Conservation (phyloP, 768 basidiomycete species). For the Leucocoprinus leucothites region DNA sequence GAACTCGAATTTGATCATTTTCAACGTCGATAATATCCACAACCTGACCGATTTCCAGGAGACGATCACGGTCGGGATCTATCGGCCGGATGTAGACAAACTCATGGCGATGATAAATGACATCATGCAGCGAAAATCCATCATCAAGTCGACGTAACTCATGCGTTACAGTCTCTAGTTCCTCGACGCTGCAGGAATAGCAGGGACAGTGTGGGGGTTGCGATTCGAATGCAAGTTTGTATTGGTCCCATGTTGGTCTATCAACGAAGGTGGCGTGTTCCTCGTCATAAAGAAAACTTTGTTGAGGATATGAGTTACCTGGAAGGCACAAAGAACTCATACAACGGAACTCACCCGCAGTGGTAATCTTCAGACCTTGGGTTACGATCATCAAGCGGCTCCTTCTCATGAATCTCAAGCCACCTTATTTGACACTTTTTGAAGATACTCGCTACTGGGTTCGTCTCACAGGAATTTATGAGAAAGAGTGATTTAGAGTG, state of each 20-base stretch:
- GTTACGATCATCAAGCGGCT: conserved; percentile 41
- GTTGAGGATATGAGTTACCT: background rate
- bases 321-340: background rate
- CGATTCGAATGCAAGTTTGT: conserved; percentile 23
- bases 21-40: conserved; percentile 24
- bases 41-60: conserved; percentile 59
- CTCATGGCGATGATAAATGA: conserved; percentile 54
- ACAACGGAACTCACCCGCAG: conserved; percentile 40
- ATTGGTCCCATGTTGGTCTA: conserved; percentile 32
- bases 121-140: conserved; percentile 39
- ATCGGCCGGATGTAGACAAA: conserved; percentile 54
- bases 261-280: conserved; percentile 43
- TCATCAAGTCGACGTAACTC: conserved; percentile 25
- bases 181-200: conserved; percentile 42
- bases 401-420: conserved; percentile 37
- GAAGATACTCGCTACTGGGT: conserved; percentile 51
- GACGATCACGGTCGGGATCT: conserved; percentile 16
- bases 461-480: conserved; percentile 54
- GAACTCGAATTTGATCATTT: conserved; percentile 22
- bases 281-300: conserved; percentile 52
- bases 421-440: conserved; percentile 52
- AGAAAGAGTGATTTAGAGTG: conserved; percentile 61
- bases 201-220: conserved; percentile 36
- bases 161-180: conserved; percentile 21
- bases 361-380: conserved; percentile 49